These are phyloP conservation scores for Aquilaria malaccensis DNA, from an alignment of 345 rosid genomes.

Conservation along the genomic window DNA sequence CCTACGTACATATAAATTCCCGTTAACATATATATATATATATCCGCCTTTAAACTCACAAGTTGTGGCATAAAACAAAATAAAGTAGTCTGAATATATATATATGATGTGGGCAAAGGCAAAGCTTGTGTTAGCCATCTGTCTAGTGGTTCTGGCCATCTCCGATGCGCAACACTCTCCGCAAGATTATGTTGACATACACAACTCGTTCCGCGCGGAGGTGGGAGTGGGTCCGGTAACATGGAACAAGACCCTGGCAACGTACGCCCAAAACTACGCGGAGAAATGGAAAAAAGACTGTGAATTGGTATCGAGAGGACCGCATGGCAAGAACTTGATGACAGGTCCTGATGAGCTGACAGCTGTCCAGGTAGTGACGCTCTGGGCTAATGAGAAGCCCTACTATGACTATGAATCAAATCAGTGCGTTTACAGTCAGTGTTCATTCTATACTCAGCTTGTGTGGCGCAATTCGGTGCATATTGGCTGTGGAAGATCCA, in stretches of 20 bases:
- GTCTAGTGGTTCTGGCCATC: too few relatives aligned
- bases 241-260: slow-evolving; percentile 41
- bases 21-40: too few relatives aligned
- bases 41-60: too few relatives aligned
- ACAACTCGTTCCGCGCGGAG: slow-evolving; percentile 35
- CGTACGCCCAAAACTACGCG: slow-evolving; percentile 35
- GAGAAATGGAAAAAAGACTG: slow-evolving; percentile 24
- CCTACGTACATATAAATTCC: too few relatives aligned
- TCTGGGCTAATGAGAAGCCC: slow-evolving; percentile 31
- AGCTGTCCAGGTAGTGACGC: slow-evolving; percentile 27
- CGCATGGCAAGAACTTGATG: slow-evolving; percentile 52
- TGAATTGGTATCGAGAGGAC: slow-evolving; percentile 33
- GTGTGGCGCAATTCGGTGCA: slow-evolving; percentile 33
- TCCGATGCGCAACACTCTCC: slow-evolving; percentile 22
- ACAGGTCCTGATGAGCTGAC: slow-evolving; percentile 26
- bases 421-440: slow-evolving; percentile 9
- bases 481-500: slow-evolving; percentile 35
- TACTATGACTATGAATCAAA: slow-evolving; percentile 25
- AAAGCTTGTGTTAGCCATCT: too few relatives aligned
- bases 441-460: slow-evolving; percentile 28
- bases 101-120: too few relatives aligned
- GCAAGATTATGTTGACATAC: slow-evolving; percentile 30
- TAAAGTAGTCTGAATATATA: too few relatives aligned
- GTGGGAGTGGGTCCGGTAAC: slow-evolving; percentile 33
- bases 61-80: too few relatives aligned